Evolutionary conservation across 2,329 filamentous ascomycete species (phyloP).

Genomic region (Teratosphaeriaceae sp.): DNA sequence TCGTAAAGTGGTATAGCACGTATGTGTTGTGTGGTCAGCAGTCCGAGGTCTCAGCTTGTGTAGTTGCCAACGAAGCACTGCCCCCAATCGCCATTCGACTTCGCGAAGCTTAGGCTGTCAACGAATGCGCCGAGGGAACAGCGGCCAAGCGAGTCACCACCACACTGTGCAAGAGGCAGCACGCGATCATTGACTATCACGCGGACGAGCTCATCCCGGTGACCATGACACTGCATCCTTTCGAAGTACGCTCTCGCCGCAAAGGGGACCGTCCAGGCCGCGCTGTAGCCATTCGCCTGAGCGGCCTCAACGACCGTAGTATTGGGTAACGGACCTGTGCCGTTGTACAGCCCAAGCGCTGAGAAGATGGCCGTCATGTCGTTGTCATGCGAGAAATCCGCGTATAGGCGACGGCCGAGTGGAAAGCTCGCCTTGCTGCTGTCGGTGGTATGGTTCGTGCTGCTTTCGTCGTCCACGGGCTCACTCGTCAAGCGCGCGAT

Average conservation of each 20-base stretch:
- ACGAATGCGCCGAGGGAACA: constrained; percentile 67
- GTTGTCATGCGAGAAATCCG: constrained; percentile 91
- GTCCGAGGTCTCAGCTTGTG: constrained; percentile 2
- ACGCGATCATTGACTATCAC: constrained; percentile 81
- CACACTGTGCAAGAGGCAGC: constrained; percentile 63
- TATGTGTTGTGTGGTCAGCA: neutral
- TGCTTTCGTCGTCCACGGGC: constrained; percentile 66
- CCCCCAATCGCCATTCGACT: constrained; percentile 65
- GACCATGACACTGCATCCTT: constrained; percentile 64
- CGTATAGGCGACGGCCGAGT: constrained; percentile 60
- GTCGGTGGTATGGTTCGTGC: constrained; percentile 73
- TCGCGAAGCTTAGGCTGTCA: constrained; percentile 67
- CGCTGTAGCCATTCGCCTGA: constrained; percentile 61
- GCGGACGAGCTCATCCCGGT: constrained; percentile 65
- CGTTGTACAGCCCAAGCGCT: constrained; percentile 72
- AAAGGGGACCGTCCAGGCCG: constrained; percentile 77
- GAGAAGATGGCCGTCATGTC: constrained; percentile 71
- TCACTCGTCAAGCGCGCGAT: constrained; percentile 67
- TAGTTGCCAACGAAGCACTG: constrained; percentile 42
- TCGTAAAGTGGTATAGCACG: neutral
- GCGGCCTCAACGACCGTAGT: constrained; percentile 42
- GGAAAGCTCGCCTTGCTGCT: constrained; percentile 63
- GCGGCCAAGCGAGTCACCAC: constrained; percentile 61
- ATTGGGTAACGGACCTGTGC: constrained; percentile 44
- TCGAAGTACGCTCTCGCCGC: constrained; percentile 76